phyloP scores from a whole-genome alignment of 1,284 basidiomycete genomes.

The Gastroboletus turbinatus region DNA sequence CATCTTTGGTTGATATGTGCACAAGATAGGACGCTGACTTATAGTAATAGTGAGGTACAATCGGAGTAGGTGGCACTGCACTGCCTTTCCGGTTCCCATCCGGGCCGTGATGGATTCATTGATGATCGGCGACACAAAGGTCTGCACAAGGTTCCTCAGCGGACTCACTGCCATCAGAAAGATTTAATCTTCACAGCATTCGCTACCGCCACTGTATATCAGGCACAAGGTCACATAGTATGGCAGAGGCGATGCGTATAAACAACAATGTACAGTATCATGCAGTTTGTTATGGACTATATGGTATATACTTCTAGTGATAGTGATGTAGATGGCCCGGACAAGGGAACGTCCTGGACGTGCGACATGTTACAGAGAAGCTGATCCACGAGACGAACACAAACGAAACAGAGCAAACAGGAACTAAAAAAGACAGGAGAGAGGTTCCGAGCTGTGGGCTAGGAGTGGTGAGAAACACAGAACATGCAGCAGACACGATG shows the following conservation, averaged over 20 bases:
- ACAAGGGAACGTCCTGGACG: slow-evolving; percentile 6
- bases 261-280: slow-evolving; percentile 37
- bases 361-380: slow-evolving; percentile 27
- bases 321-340: slow-evolving; percentile 25
- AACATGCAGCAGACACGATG: neutral
- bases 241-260: slow-evolving; percentile 21
- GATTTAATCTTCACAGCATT: slow-evolving; percentile 9
- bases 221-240: slow-evolving; percentile 23
- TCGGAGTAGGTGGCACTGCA: slow-evolving; percentile 25
- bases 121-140: slow-evolving; percentile 3
- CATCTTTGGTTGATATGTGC: slow-evolving; percentile 33
- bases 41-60: slow-evolving; percentile 28
- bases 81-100: slow-evolving; percentile 19
- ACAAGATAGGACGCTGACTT: slow-evolving; percentile 34
- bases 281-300: slow-evolving; percentile 34
- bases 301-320: slow-evolving; percentile 35
- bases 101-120: slow-evolving; percentile 21
- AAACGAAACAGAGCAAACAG: slow-evolving; percentile 7
- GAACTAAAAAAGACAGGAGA: slow-evolving; percentile 3
- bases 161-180: slow-evolving; percentile 11
- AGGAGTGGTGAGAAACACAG: neutral
- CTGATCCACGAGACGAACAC: slow-evolving; percentile 16
- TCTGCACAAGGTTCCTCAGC: slow-evolving; percentile 4
- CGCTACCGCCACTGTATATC: slow-evolving; percentile 17
- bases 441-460: neutral